phyloP scores from a whole-genome alignment of 768 basidiomycete genomes.

The Chiua virens region DNA sequence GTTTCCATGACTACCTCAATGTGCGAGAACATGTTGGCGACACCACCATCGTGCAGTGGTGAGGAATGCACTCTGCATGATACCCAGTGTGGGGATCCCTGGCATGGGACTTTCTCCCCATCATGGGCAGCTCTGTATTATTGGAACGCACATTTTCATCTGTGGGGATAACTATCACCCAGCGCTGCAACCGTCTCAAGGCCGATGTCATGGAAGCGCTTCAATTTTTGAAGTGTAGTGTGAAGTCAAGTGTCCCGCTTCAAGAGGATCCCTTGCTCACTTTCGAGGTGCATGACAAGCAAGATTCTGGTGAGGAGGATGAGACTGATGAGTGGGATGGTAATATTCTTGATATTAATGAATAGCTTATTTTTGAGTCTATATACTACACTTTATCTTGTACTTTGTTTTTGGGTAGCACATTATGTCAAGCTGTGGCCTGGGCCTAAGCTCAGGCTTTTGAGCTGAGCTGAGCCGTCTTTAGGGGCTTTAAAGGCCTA shows the following conservation, averaged over 20 bases:
- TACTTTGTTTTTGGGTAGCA: neutral
- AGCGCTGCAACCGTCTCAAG: slow-evolving; percentile 4
- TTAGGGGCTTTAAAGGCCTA: neutral
- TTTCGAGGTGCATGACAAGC: neutral
- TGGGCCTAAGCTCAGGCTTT: neutral
- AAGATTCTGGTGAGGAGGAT: neutral
- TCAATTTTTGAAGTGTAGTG: slow-evolving; percentile 4
- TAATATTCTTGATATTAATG: too few relatives aligned
- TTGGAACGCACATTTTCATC: neutral
- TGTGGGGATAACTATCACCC: slow-evolving; percentile 5
- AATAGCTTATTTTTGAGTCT: neutral
- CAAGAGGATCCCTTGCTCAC: neutral
- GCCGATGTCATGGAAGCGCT: neutral
- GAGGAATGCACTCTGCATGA: neutral
- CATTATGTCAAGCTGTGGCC: neutral
- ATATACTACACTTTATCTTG: neutral
- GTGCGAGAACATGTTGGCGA: neutral
- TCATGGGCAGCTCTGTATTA: slow-evolving; percentile 5
- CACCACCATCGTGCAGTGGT: slow-evolving; percentile 6
- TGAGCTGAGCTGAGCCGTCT: neutral
- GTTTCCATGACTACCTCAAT: slow-evolving; percentile 11
- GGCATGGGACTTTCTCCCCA: neutral
- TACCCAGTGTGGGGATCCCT: slow-evolving; percentile 9
- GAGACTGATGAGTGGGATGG: slow-evolving; percentile 5
- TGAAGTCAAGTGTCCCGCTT: neutral